Evolutionary conservation across 345 rosid species (phyloP).

Genomic region (Salix dunnii): DNA sequence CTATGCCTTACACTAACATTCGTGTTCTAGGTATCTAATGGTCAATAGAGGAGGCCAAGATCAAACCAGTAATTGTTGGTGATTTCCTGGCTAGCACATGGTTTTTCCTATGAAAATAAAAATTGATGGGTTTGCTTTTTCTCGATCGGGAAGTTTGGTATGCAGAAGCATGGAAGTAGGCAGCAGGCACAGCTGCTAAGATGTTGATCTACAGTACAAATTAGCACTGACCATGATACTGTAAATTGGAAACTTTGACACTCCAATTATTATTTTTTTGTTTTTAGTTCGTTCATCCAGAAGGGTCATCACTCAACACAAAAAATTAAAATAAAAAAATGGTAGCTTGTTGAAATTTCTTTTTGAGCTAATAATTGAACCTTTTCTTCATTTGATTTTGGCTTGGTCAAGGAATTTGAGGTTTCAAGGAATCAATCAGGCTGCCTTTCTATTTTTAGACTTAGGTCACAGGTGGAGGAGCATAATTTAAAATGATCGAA

Average conservation of each 20-base stretch:
- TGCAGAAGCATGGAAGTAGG: background rate
- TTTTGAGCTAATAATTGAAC: no score
- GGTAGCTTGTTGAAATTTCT: background rate
- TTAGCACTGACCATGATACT: background rate
- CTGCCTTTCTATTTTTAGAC: no score
- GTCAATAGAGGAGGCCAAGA: background rate
- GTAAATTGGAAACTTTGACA: background rate
- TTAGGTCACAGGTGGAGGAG: rapidly evolving
- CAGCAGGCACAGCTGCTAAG: background rate
- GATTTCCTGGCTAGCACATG: background rate
- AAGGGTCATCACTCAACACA: background rate
- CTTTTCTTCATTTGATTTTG: background rate
- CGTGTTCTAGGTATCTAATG: background rate
- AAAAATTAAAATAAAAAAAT: no score
- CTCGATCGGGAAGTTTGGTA: background rate
- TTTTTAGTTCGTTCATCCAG: background rate
- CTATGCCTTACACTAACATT: background rate
- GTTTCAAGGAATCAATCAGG: background rate
- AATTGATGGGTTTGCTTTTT: no score
- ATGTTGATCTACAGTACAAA: background rate
- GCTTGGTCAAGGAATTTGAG: background rate
- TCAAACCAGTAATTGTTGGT: background rate
- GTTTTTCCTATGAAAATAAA: background rate
- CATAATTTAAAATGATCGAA: no score
- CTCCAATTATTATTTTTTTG: background rate